Percentiles rank a stretch among this genome's conserved stretches.
phyloP scores from a whole-genome alignment of 2,329 filamentous ascomycete species.

The Aspergillus fumigatiaffinis region DNA sequence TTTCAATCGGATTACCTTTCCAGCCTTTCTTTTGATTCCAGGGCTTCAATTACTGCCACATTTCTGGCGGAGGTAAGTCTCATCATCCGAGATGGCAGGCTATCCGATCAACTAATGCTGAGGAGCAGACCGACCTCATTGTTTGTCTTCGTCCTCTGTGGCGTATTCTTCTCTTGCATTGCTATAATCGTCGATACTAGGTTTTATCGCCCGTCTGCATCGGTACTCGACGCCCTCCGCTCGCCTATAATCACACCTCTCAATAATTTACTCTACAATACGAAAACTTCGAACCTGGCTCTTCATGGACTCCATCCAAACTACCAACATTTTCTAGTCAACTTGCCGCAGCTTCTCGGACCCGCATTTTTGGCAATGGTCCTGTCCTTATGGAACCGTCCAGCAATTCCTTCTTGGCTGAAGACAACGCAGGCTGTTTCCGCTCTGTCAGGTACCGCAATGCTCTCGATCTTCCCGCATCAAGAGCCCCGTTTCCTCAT shows the following conservation, averaged over 20 bases:
- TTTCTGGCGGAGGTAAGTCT: constrained; percentile 70
- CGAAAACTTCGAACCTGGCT: constrained; percentile 64
- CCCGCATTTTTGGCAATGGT: constrained; percentile 58
- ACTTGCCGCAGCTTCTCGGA: constrained; percentile 68
- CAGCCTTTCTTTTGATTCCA: constrained; percentile 84
- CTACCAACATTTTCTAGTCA: constrained; percentile 71
- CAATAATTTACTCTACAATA: constrained; percentile 76
- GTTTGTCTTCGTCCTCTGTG: constrained; percentile 61
- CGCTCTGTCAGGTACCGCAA: constrained; percentile 40
- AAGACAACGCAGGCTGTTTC: constrained; percentile 41
- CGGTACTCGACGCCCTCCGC: constrained; percentile 41
- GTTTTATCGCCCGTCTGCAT: constrained; percentile 59
- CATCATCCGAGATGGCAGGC: neutral
- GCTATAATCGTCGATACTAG: constrained; percentile 80
- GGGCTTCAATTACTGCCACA: constrained; percentile 79
- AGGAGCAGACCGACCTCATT: constrained; percentile 53
- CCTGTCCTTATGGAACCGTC: constrained; percentile 46
- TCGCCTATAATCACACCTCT: constrained; percentile 69
- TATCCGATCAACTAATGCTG: constrained; percentile 16
- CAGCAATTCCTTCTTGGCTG: constrained; percentile 27
- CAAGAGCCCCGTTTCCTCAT: constrained; percentile 53
- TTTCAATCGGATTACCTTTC: constrained; percentile 97
- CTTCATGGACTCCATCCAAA: constrained; percentile 73
- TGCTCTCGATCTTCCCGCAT: constrained; percentile 47
- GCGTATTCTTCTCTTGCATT: constrained; percentile 62